Conservation (phyloP, 345 rosid species). For the Citrus hindsii region DNA sequence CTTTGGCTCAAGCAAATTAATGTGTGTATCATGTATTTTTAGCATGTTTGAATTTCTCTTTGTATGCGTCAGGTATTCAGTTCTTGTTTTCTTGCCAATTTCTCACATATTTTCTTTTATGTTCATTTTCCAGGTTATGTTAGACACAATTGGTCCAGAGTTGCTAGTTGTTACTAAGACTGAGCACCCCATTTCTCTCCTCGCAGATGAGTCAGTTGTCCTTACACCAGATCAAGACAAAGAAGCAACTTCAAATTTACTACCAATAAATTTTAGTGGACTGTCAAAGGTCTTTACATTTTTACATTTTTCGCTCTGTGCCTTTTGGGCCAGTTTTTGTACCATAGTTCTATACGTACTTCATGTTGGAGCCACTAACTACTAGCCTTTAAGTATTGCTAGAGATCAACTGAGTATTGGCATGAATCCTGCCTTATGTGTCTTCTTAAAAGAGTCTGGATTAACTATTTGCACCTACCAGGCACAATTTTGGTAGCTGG, state of each 20-base stretch:
- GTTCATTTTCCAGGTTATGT: conserved; percentile 50
- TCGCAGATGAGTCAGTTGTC: conserved; percentile 39
- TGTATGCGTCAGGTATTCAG: not conserved
- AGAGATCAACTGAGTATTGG: not conserved
- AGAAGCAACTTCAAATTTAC: conserved; percentile 54
- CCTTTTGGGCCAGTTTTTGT: not conserved
- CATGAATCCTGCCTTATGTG: not conserved
- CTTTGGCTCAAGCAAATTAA: not conserved
- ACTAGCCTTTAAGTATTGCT: not conserved
- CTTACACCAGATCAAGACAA: conserved; percentile 61
- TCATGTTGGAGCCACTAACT: not conserved
- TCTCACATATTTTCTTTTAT: not conserved
- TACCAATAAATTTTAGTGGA: conserved; percentile 61
- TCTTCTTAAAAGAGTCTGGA: not conserved
- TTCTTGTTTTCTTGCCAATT: not conserved
- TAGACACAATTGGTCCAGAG: conserved; percentile 71
- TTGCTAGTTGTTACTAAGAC: conserved; percentile 52
- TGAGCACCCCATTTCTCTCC: conserved; percentile 49
- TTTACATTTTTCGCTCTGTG: not conserved
- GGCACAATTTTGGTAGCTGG: not conserved
- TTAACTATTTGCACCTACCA: not conserved
- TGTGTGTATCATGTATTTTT: not conserved
- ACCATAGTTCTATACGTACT: not conserved
- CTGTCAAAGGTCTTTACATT: conserved; percentile 39
- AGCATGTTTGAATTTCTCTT: not conserved